Percentiles rank a stretch among this genome's conserved stretches.
Conservation (phyloP, 2,329 filamentous ascomycete species). For the Claviceps monticola region DNA sequence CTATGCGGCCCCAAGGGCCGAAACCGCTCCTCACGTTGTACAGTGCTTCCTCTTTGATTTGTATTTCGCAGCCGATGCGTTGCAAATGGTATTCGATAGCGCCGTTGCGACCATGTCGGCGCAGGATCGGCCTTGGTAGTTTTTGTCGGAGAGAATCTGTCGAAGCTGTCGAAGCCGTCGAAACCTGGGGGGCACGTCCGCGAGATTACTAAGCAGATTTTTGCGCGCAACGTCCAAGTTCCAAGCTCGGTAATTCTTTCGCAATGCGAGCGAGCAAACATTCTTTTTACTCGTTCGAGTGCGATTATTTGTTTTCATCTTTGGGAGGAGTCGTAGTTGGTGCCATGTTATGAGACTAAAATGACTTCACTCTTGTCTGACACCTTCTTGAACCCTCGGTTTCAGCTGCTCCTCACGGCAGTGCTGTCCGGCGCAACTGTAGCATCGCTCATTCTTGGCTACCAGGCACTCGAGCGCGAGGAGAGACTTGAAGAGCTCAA, state of each 20-base stretch:
- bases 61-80: not conserved
- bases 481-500: constrained; percentile 44
- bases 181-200: not conserved
- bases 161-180: not conserved
- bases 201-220: constrained; percentile 3
- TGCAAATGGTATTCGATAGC: not conserved
- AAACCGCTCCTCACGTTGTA: not conserved
- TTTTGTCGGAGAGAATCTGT: not conserved
- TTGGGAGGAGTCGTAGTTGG: not conserved
- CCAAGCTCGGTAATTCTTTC: not conserved
- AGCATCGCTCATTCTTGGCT: constrained; percentile 46
- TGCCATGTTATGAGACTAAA: constrained; percentile 9
- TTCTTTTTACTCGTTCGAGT: no score
- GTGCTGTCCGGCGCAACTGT: constrained; percentile 48
- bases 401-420: constrained; percentile 59
- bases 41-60: not conserved
- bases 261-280: no score
- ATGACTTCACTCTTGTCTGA: constrained; percentile 33
- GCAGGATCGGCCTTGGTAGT: not conserved
- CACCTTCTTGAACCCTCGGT: constrained; percentile 29
- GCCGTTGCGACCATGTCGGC: not conserved
- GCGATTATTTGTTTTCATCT: not conserved
- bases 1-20: constrained; percentile 3
- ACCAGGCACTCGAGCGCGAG: constrained; percentile 43
- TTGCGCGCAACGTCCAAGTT: not conserved